phyloP scores from a whole-genome alignment of 176 grass and related monocot species.

The Aegilops speltoides region DNA sequence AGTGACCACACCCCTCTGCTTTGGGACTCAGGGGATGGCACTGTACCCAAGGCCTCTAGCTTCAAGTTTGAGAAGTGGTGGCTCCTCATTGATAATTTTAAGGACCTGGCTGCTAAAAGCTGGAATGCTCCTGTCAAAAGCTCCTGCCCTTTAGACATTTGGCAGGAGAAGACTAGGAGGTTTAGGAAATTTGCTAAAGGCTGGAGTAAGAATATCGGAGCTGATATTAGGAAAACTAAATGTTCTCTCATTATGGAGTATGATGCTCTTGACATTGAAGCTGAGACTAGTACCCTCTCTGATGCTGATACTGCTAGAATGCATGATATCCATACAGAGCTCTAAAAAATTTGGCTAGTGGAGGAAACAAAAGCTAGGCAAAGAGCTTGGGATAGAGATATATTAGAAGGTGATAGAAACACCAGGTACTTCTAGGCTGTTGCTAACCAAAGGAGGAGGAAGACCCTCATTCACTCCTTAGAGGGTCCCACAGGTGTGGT shows the following conservation, averaged over 20 bases:
- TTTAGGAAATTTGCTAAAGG: not conserved
- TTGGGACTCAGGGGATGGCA: too few relatives aligned
- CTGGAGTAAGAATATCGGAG: not conserved
- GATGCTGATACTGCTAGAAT: not conserved
- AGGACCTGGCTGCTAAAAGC: not conserved
- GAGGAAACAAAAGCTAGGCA: not conserved
- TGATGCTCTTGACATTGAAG: not conserved
- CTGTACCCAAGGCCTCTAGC: too few relatives aligned
- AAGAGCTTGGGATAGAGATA: not conserved
- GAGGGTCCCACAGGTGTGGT: not conserved
- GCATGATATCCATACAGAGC: too few relatives aligned
- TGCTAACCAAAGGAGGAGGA: not conserved
- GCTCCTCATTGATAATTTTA: not conserved
- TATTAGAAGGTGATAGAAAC: not conserved
- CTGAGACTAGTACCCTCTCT: not conserved
- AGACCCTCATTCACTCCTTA: not conserved
- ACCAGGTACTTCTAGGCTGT: not conserved
- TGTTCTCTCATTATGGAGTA: rapidly evolving
- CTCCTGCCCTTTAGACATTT: not conserved
- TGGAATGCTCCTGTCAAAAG: not conserved
- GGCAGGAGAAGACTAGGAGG: not conserved
- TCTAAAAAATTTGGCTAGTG: too few relatives aligned
- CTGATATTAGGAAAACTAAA: not conserved
- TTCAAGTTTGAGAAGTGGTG: not conserved
- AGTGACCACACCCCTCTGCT: not conserved